Base-by-base conservation (phyloP, 192 early-diverging fungal genomes). In the Backusella liffmaniae region DNA sequence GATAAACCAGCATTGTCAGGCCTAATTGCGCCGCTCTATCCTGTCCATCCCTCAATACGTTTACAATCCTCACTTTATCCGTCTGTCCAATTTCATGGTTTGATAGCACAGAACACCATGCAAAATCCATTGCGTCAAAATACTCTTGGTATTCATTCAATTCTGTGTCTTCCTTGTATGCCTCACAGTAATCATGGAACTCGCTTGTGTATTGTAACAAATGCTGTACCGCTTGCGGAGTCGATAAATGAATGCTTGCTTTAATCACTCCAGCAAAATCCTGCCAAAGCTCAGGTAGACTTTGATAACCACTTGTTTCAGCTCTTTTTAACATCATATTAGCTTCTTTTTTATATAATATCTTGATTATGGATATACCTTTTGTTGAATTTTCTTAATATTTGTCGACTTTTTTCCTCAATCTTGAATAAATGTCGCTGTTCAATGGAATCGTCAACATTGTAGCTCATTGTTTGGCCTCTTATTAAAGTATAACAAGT, bases 41-140 rank as follows among this genome's bases (percentile, higher is more conserved):
- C 12, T 62, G 72, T n/a, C 72, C 72, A 73, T 73, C 72, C 6
- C 56, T 5, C n/a, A 73, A 15, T 5, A 62, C 21, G 46, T 73
- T 73, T 3, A 73, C 34, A 30, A 73, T 73, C 9, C 72, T 73
- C 26, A 73, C 72, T 73, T 62, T 73, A 62, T 73, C 72, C 21
- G 72, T 73, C 12, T 53, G 30, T 12, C 34, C 32, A 32, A 51
- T 73, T 2, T 23, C 32, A 44, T 32, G 5, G 8, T 56, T 53
- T 7, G 30, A 39, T 1, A 73, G 10, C 5, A 73, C 56, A 12
- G 56, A 32, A 8, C 29, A 37, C 72, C 72, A 73, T 21, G 72
- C 72, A 37, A 53, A 53, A 73, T 73, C 72, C 72, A 73, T 73
- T 9, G 46, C 56, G 0, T 62, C 72, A 59, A 73, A 73, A 39